These are phyloP conservation scores for Scheffersomyces lignicola DNA, from an alignment of 1,139 yeast species.

Conservation along the genomic window DNA sequence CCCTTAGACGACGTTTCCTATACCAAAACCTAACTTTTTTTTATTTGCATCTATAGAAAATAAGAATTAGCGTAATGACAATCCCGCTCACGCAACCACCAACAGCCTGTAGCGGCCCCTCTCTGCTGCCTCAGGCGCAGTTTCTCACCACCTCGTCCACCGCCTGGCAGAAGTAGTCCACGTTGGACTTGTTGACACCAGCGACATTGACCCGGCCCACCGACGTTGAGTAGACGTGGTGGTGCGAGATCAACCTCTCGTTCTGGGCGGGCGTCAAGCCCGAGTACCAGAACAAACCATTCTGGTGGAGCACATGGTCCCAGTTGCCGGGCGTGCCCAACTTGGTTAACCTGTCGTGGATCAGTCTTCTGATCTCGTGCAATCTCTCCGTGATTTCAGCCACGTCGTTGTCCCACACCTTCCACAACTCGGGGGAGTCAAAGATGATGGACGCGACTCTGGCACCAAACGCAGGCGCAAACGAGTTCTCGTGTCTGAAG, in stretches of 20 bases:
- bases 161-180: slow-evolving; percentile 35
- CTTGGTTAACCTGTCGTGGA: slow-evolving; percentile 26
- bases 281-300: slow-evolving; percentile 47
- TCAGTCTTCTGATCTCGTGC: slow-evolving; percentile 25
- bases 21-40: neutral
- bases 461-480: slow-evolving; percentile 50
- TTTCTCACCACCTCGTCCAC: slow-evolving; percentile 41
- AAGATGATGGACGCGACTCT: slow-evolving; percentile 34
- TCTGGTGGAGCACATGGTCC: slow-evolving; percentile 35
- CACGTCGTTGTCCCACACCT: slow-evolving; percentile 39
- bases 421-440: slow-evolving; percentile 22
- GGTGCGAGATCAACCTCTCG: slow-evolving; percentile 27
- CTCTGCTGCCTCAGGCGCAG: neutral
- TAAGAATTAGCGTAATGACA: neutral
- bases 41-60: neutral
- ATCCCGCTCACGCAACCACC: neutral
- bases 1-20: too few species aligned
- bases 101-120: neutral
- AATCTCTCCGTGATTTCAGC: slow-evolving; percentile 28
- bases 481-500: slow-evolving; percentile 42
- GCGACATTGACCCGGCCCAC: slow-evolving; percentile 47
- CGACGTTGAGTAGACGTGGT: slow-evolving; percentile 37
- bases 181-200: slow-evolving; percentile 37
- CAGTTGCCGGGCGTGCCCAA: slow-evolving; percentile 46
- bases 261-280: slow-evolving; percentile 38